These are phyloP conservation scores for Gossypium australe DNA, from an alignment of 345 rosid species.

Conservation along the genomic window DNA sequence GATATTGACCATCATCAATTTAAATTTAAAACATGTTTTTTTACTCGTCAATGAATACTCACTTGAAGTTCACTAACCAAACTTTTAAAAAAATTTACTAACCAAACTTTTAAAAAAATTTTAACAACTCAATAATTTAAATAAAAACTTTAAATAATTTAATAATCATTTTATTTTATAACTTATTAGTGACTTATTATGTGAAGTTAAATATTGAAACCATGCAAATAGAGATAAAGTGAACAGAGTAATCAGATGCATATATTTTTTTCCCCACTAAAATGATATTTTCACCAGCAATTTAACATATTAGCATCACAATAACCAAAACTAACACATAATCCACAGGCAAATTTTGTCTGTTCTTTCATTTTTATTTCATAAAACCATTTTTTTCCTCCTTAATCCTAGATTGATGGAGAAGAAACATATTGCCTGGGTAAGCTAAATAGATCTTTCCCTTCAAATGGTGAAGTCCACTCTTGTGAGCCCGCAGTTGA, in stretches of 20 bases:
- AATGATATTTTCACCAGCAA: constrained; percentile 15
- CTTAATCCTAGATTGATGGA: constrained; percentile 58
- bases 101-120: no score
- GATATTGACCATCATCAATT: no score
- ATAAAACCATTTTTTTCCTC: constrained; percentile 20
- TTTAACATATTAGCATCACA: constrained; percentile 18
- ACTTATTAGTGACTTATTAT: no score
- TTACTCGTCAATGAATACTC: no score
- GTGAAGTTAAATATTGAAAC: no score
- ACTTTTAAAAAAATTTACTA: no score
- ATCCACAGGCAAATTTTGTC: constrained; percentile 38
- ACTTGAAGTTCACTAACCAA: no score
- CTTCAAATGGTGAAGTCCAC: constrained; percentile 93
- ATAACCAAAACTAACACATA: constrained; percentile 38
- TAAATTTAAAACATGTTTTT: no score
- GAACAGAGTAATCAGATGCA: not conserved
- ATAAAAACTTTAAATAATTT: no score
- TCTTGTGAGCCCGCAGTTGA: constrained; percentile 45
- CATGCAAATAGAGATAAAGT: not conserved
- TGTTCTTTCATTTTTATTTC: constrained; percentile 30
- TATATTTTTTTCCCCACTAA: not conserved
- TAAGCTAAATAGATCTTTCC: constrained; percentile 75
- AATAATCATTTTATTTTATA: no score
- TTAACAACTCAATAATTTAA: no score
- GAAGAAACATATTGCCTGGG: constrained; percentile 78